Base-by-base conservation (phyloP, 176 grass and related monocot species). In the sorghum (Sorghum bicolor) region DNA sequence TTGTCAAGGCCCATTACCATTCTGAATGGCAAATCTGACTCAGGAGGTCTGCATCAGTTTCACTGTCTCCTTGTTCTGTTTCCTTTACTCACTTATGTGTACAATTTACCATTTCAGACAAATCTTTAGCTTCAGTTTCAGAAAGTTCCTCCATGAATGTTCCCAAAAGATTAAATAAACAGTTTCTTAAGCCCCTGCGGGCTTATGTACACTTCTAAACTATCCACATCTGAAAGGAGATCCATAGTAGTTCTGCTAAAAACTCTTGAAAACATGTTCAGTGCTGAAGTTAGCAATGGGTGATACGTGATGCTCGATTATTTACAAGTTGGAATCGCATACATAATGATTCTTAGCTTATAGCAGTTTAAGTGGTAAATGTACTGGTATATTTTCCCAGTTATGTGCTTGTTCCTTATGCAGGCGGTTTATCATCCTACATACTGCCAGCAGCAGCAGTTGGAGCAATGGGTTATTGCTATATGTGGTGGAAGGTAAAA, bases 401-500 rank as follows among this genome's bases (percentile, higher is more conserved):
- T 50, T 57, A 13, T 60, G 25, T 73, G 8, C 19, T 10, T 25
- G 73, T 83, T 74, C 22, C 82, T 15, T 82, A 70, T 88, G 38
- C 88, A 97, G 91, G 91, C 1, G 73, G 83, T 91, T 85, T 98
- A 83, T 65, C 93, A 53, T 95, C 87, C 26, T 98, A 91, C 86
- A 88, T 98, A 92, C 82, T 98, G 33, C 96, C 96, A 62, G 93
- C 93, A 74, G 91, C 93, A 78, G 87, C 96, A 80, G 74, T 98
- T 93, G 96, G 96, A 82, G 87, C 91, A 76, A 76, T 93, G 58
- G 96, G 96, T 68, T 98, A 98, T 90, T 98, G 91, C 82, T 98
- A 98, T n/a, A 92, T 98, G 91, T 92, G 92, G 90, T 98, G 89
- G 89, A 98, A 95, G 91, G 96, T 88, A 95, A 83, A 70, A 74